Evolutionary conservation across 192 early-diverging fungal genomes (phyloP).

Genomic region (Glomus cerebriforme): DNA sequence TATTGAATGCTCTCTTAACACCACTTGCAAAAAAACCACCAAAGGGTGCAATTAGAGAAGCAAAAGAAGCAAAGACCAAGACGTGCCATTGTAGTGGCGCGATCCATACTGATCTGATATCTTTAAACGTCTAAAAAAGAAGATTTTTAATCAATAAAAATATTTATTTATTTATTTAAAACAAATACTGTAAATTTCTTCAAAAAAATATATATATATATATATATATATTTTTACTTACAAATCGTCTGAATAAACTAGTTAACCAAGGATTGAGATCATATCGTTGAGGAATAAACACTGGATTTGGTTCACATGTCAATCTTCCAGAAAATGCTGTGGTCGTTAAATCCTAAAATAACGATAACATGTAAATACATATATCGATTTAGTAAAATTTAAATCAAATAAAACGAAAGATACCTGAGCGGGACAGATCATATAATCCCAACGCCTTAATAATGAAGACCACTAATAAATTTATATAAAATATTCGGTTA

Average conservation of each 20-base stretch:
- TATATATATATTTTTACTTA: conserved; percentile 32
- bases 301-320: conserved; percentile 60
- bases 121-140: conserved; percentile 13
- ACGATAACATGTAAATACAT: background rate
- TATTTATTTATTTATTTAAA: background rate
- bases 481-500: background rate
- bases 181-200: background rate
- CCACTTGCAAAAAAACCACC: conserved; percentile 98
- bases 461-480: conserved; percentile 45
- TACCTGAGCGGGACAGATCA: conserved; percentile 62
- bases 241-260: conserved; percentile 40
- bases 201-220: background rate
- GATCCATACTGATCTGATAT: conserved; percentile 65
- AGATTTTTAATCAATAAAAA: background rate
- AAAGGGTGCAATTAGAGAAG: conserved; percentile 94
- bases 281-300: conserved; percentile 50
- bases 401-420: background rate
- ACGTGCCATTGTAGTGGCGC: conserved; percentile 88
- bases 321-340: conserved; percentile 50
- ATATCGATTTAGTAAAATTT: background rate
- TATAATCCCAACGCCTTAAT: conserved; percentile 55
- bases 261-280: conserved; percentile 48
- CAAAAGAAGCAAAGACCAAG: conserved; percentile 86
- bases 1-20: conserved; percentile 95
- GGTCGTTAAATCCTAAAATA: conserved; percentile 44